Evolutionary conservation across 2,329 filamentous ascomycete species (phyloP).

Genomic region (Xylariaceae sp.): DNA sequence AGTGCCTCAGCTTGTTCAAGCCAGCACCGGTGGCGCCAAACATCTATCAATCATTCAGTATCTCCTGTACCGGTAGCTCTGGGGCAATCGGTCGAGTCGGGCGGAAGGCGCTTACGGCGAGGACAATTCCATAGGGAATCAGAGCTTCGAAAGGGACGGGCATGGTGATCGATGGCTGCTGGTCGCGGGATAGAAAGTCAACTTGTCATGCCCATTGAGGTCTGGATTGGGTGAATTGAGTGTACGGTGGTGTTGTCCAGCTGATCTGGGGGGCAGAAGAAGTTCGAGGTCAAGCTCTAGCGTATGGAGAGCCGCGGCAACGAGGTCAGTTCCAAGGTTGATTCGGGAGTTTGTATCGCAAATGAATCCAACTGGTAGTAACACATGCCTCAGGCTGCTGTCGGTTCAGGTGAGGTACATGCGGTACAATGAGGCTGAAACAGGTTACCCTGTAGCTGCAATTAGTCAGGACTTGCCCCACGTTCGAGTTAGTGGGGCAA

Average conservation of each 20-base stretch:
- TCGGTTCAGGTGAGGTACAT: no score
- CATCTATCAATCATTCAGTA: constrained; percentile 46
- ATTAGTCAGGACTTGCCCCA: no score
- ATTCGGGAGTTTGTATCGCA: not conserved
- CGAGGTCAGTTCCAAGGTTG: not conserved
- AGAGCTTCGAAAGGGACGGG: constrained; percentile 61
- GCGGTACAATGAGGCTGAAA: no score
- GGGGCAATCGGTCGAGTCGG: not conserved
- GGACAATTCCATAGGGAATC: constrained; percentile 62
- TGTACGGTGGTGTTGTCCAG: not conserved
- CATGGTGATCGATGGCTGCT: constrained; percentile 40
- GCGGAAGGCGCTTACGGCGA: constrained; percentile 44
- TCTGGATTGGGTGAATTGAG: not conserved
- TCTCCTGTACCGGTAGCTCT: constrained; percentile 4
- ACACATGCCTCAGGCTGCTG: not conserved
- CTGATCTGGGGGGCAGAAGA: not conserved
- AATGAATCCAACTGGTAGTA: not conserved
- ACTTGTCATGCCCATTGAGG: not conserved
- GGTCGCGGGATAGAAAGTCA: constrained; percentile 3
- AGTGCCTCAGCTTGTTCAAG: constrained; percentile 52
- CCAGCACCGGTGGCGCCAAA: constrained; percentile 58
- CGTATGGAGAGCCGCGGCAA: not conserved
- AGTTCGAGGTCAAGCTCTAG: not conserved
- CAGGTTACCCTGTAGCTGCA: no score
- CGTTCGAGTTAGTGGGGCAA: no score